Evolutionary conservation across 2,329 filamentous ascomycete species (phyloP).

Genomic region (Chalaropsis ovoidea): DNA sequence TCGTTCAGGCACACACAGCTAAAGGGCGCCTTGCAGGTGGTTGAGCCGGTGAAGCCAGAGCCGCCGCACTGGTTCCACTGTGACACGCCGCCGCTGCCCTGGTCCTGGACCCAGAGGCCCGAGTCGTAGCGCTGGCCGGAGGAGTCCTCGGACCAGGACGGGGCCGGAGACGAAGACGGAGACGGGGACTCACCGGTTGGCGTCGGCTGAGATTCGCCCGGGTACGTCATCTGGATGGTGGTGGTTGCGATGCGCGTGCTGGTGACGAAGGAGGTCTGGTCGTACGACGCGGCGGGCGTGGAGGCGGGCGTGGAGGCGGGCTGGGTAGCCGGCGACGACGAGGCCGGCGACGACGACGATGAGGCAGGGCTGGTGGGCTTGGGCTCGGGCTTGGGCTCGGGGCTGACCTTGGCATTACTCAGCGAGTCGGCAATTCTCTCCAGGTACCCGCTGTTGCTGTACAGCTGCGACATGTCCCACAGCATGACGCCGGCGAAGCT

Average conservation of each 20-base stretch:
- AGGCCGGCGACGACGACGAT: slow-evolving; percentile 19
- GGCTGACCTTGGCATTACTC: slow-evolving; percentile 20
- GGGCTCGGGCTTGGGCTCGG: background rate
- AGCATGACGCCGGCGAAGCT: slow-evolving; percentile 40
- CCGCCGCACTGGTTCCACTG: slow-evolving; percentile 29
- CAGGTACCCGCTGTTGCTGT: slow-evolving; percentile 48
- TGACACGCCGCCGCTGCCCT: slow-evolving; percentile 14
- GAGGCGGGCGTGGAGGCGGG: slow-evolving; percentile 14
- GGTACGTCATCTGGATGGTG: background rate
- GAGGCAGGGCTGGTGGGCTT: background rate
- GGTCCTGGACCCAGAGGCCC: background rate
- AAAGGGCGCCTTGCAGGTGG: slow-evolving; percentile 25
- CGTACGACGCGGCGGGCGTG: slow-evolving; percentile 22
- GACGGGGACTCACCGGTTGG: too few species aligned
- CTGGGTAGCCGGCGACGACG: slow-evolving; percentile 14
- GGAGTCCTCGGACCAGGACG: too few species aligned
- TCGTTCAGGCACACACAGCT: slow-evolving; percentile 27
- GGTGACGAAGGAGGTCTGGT: slow-evolving; percentile 19
- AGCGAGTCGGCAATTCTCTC: slow-evolving; percentile 35
- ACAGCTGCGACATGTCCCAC: slow-evolving; percentile 38
- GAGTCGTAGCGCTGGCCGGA: background rate
- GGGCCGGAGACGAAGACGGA: too few species aligned
- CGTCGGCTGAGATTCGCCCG: background rate
- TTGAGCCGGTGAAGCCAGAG: slow-evolving; percentile 26
- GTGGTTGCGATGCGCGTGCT: slow-evolving; percentile 22